Conservation (phyloP, 805 yeast genomes). For the Vanderwaltozyma tropicalis region DNA sequence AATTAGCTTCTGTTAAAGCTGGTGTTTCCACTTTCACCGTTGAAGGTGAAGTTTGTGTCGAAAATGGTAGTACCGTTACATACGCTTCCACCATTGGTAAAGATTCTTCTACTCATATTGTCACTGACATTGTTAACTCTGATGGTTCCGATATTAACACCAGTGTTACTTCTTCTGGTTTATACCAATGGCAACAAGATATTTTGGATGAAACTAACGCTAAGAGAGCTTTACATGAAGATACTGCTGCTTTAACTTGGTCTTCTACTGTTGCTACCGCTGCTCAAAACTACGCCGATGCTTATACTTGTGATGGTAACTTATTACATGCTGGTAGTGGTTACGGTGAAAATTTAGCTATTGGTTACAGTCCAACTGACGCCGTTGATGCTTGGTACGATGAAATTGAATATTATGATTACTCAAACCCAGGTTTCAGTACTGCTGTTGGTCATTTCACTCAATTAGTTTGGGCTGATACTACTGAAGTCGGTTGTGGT, state of each 20-base stretch:
- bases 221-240: constrained; percentile 37
- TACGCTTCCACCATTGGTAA: constrained; percentile 7
- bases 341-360: constrained; percentile 72
- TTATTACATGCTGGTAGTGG: constrained; percentile 45
- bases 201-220: constrained; percentile 41
- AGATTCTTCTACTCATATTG: constrained; percentile 3
- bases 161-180: constrained; percentile 1
- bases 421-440: constrained; percentile 38
- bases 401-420: constrained; percentile 50
- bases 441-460: constrained; percentile 56
- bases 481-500: constrained; percentile 61
- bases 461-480: constrained; percentile 59
- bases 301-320: constrained; percentile 45
- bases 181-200: constrained; percentile 4
- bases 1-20: constrained; percentile 8
- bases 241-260: constrained; percentile 40
- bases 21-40: constrained; percentile 17
- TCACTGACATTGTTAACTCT: not conserved
- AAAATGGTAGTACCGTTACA: constrained; percentile 21
- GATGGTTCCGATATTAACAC: constrained; percentile 2
- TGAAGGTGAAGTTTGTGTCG: constrained; percentile 22
- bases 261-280: constrained; percentile 34
- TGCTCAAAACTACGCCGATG: constrained; percentile 42
- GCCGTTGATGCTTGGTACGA: constrained; percentile 66
- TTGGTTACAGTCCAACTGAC: constrained; percentile 37